Percentiles rank a stretch among this genome's conserved stretches.
Conservation (phyloP, 768 basidiomycete genomes). For the Zangia roseola region DNA sequence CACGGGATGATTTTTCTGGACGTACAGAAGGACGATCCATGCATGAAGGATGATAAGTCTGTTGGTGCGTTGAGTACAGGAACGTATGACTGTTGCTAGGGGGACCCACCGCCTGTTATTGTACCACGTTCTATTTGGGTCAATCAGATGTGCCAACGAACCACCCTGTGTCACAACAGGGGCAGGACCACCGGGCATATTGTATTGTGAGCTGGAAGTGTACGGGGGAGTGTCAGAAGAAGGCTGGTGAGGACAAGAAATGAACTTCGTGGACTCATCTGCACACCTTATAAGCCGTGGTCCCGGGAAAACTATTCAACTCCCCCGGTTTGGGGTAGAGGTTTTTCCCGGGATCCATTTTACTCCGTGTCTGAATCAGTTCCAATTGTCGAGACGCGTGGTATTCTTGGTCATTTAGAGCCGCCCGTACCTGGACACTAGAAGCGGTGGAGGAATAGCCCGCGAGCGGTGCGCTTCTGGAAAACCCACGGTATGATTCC, state of each 20-base stretch:
- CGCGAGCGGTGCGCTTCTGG: background rate
- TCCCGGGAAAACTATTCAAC: constrained; percentile 7
- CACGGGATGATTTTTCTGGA: background rate
- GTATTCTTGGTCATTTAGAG: background rate
- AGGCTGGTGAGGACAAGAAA: constrained; percentile 23
- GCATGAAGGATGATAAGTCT: constrained; percentile 63
- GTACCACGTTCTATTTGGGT: constrained; percentile 72
- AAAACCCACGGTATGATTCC: background rate
- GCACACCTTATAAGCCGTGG: constrained; percentile 7
- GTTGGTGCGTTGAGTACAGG: background rate
- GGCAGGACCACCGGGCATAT: constrained; percentile 56
- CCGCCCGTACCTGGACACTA: background rate
- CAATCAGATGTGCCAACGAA: constrained; percentile 53
- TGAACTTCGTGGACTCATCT: constrained; percentile 27
- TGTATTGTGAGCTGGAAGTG: background rate
- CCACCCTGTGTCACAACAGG: constrained; percentile 23
- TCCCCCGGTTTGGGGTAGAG: background rate
- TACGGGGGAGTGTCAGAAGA: background rate
- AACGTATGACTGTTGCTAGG: background rate
- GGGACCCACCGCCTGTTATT: constrained; percentile 64
- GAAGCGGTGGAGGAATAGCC: background rate
- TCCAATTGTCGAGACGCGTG: background rate
- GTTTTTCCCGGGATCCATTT: constrained; percentile 27
- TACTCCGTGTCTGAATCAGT: background rate
- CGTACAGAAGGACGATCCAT: constrained; percentile 69